Conservation (phyloP, 1,139 yeast species). For the Geotrichum aggregatum region DNA sequence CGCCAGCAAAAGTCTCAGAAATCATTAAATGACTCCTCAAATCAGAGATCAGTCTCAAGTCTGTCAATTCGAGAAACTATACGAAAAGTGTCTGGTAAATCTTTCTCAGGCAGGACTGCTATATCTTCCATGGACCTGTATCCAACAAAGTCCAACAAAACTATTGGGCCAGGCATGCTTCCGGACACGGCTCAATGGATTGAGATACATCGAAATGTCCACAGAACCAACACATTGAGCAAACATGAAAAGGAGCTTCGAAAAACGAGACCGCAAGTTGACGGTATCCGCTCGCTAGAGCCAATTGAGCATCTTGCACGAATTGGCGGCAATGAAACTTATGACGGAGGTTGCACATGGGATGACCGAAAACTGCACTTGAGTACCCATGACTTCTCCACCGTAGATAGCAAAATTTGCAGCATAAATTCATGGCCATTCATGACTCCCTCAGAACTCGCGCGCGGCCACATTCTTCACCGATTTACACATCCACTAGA, state of each 20-base stretch:
- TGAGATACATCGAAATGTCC: slow-evolving; percentile 55
- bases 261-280: slow-evolving; percentile 63
- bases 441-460: slow-evolving; percentile 34
- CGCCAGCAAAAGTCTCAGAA: slow-evolving; percentile 45
- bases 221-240: slow-evolving; percentile 71
- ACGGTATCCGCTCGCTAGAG: slow-evolving; percentile 59
- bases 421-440: slow-evolving; percentile 37
- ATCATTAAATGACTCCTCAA: slow-evolving; percentile 69
- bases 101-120: slow-evolving; percentile 9
- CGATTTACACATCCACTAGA: slow-evolving; percentile 43
- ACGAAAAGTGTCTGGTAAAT: slow-evolving; percentile 15
- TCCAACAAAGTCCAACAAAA: slow-evolving; percentile 57
- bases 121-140: slow-evolving; percentile 55
- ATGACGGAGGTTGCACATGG: slow-evolving; percentile 25
- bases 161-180: slow-evolving; percentile 46
- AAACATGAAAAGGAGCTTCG: slow-evolving; percentile 66
- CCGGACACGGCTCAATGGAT: slow-evolving; percentile 41
- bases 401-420: slow-evolving; percentile 34
- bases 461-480: slow-evolving; percentile 15
- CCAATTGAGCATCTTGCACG: slow-evolving; percentile 45
- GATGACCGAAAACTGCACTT: slow-evolving; percentile 22
- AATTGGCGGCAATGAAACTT: slow-evolving; percentile 34
- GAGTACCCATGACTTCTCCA: slow-evolving; percentile 28
- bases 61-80: slow-evolving; percentile 16
- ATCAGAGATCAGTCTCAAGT: slow-evolving; percentile 48